Conservation (phyloP, 805 yeast genomes). For the Spathaspora girioi region DNA sequence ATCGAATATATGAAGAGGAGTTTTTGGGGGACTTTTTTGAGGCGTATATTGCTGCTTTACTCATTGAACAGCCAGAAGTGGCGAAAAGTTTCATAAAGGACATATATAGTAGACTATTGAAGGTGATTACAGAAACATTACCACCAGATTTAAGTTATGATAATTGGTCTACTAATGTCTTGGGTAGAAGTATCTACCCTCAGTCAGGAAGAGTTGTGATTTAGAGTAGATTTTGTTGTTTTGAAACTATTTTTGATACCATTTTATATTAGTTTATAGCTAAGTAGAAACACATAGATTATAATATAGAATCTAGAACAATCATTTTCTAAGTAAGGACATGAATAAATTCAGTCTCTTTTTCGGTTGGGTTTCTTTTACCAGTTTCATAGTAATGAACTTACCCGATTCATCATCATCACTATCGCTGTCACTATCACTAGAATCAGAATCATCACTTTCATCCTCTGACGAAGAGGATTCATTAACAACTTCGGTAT, state of each 20-base stretch:
- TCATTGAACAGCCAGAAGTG: constrained; percentile 32
- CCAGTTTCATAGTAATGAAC: constrained; percentile 23
- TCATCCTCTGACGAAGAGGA: constrained; percentile 4
- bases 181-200: constrained; percentile 24
- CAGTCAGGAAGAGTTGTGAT: neutral
- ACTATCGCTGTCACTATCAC: constrained; percentile 13
- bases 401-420: constrained; percentile 12
- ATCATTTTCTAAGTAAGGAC: neutral
- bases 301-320: neutral
- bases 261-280: neutral
- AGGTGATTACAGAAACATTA: constrained; percentile 9
- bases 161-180: constrained; percentile 29
- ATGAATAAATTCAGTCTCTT: constrained; percentile 26
- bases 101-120: constrained; percentile 26
- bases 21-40: constrained; percentile 41
- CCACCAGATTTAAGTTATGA: constrained; percentile 19
- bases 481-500: constrained; percentile 7
- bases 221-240: neutral
- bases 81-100: constrained; percentile 32
- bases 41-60: constrained; percentile 40
- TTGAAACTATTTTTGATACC: neutral
- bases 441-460: constrained; percentile 6
- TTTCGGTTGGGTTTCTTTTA: constrained; percentile 13
- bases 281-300: neutral
- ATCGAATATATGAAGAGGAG: constrained; percentile 33